A percentile compares a stretch with the other conserved stretches of the same genome.
phyloP scores from a whole-genome alignment of 2,329 filamentous ascomycete species.

The Aspergillus alliaceus region DNA sequence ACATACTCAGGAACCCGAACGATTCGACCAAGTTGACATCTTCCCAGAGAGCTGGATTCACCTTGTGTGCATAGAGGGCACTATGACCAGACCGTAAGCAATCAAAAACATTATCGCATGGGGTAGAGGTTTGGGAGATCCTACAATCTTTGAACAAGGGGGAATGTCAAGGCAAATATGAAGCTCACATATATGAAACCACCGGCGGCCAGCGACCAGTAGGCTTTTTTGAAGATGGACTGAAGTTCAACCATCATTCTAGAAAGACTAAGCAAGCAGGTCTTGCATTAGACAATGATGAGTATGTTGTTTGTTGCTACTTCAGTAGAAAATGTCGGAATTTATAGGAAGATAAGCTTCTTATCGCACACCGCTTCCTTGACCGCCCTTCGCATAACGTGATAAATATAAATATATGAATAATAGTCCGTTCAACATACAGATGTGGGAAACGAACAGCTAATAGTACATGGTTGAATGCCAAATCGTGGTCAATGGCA shows the following conservation, averaged over 20 bases:
- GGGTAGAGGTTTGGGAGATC: slow-evolving; percentile 26
- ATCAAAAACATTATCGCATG: background rate
- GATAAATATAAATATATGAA: too few relatives aligned
- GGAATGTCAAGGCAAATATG: slow-evolving; percentile 65
- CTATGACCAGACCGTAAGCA: slow-evolving; percentile 45
- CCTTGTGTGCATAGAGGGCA: slow-evolving; percentile 77
- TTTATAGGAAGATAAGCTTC: background rate
- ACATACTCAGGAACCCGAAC: slow-evolving; percentile 81
- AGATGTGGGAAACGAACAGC: background rate
- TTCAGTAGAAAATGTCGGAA: background rate
- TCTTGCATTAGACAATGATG: background rate
- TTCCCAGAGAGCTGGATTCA: slow-evolving; percentile 71
- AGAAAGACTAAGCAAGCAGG: background rate
- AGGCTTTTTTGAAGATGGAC: slow-evolving; percentile 52
- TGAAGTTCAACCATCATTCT: slow-evolving; percentile 39
- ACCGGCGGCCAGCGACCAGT: slow-evolving; percentile 58
- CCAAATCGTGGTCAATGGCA: background rate
- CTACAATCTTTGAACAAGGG: slow-evolving; percentile 78
- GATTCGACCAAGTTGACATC: slow-evolving; percentile 74
- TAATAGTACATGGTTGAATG: background rate
- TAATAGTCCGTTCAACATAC: background rate
- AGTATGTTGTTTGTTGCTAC: background rate
- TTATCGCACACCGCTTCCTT: background rate
- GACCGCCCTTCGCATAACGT: background rate
- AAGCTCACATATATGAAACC: slow-evolving; percentile 67